Conservation (phyloP, 306 rosid genomes). For the Cucurbita argyrosperma region DNA sequence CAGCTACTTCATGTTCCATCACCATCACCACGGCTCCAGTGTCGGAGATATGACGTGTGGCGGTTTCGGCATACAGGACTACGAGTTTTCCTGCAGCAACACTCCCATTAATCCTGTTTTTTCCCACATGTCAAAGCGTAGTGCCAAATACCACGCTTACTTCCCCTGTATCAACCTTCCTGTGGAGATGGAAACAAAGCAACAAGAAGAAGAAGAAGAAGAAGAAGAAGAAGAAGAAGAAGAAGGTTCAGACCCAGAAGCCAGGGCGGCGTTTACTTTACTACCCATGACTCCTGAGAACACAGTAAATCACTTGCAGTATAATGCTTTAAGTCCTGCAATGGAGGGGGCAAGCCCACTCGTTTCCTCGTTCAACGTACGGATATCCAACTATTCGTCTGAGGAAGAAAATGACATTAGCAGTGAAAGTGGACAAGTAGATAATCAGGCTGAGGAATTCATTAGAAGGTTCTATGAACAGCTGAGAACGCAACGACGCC, state of each 20-base stretch:
- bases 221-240: neutral
- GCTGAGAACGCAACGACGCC: constrained; percentile 23
- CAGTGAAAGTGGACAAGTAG: constrained; percentile 21
- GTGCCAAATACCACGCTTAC: constrained; percentile 28
- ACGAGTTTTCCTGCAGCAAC: constrained; percentile 37
- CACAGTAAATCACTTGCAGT: neutral
- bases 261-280: neutral
- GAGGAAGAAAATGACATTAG: constrained; percentile 24
- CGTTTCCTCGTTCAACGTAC: constrained; percentile 27
- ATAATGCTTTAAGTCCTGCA: neutral
- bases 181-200: constrained; percentile 12
- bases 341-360: neutral
- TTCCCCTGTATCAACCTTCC: constrained; percentile 35
- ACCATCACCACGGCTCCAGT: constrained; percentile 12
- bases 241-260: neutral
- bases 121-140: constrained; percentile 27
- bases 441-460: constrained; percentile 41
- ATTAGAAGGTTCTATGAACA: constrained; percentile 40
- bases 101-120: constrained; percentile 30
- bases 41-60: constrained; percentile 13
- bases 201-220: neutral
- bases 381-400: constrained; percentile 28
- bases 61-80: constrained; percentile 22
- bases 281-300: neutral
- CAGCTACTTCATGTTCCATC: constrained; percentile 22